These are phyloP conservation scores for Conticribra weissflogii DNA, from an alignment of 108 stramenopile species.

Conservation along the genomic window DNA sequence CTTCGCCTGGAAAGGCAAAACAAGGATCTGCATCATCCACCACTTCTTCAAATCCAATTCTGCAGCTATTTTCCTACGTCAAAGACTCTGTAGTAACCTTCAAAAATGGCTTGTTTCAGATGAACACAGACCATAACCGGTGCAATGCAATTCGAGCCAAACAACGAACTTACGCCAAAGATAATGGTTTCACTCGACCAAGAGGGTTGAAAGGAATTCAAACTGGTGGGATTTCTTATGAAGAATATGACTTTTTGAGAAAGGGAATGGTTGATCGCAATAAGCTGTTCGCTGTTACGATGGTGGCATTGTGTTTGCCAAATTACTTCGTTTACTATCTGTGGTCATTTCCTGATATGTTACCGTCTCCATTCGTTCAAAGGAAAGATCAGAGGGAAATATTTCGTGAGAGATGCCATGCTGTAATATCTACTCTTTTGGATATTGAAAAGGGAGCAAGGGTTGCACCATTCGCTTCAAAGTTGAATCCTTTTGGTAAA, in stretches of 20 bases:
- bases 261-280: constrained; percentile 79
- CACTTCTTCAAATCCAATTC: constrained; percentile 50
- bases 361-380: constrained; percentile 76
- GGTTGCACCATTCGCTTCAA: constrained; percentile 63
- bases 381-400: constrained; percentile 49
- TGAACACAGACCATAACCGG: constrained; percentile 67
- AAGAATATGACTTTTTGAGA: constrained; percentile 74
- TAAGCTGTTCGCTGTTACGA: constrained; percentile 66
- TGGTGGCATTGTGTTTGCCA: constrained; percentile 70
- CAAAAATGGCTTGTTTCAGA: constrained; percentile 56
- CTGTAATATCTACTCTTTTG: constrained; percentile 68
- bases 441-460: constrained; percentile 67
- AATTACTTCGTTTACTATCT: constrained; percentile 78
- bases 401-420: constrained; percentile 68
- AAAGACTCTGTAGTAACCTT: constrained; percentile 73
- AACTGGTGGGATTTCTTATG: constrained; percentile 37
- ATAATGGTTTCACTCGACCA: constrained; percentile 17
- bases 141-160: constrained; percentile 78
- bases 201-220: constrained; percentile 42
- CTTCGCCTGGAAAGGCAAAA: neutral
- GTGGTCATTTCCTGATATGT: constrained; percentile 80
- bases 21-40: constrained; percentile 18
- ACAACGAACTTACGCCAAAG: constrained; percentile 44
- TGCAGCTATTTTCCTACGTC: constrained; percentile 62
- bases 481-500: constrained; percentile 82